Evolutionary conservation across 2,329 filamentous ascomycete species (phyloP), one percentile per base, ranked within the genome.

Genomic region (Colletotrichum sp.): DNA sequence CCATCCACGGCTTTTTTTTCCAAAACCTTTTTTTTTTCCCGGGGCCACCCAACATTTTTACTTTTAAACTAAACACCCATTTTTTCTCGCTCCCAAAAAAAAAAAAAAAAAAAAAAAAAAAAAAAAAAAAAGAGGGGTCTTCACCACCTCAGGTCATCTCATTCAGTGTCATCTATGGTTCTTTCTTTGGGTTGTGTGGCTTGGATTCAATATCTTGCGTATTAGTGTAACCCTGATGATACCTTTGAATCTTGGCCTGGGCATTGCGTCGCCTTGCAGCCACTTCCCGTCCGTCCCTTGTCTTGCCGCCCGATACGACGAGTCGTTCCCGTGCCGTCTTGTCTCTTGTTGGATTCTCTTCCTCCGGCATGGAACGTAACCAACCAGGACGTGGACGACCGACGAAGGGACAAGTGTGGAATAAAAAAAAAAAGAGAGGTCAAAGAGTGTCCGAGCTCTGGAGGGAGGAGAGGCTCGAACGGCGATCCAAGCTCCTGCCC

Each of bases 381-480:
- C 55, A 28, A 28, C 55, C 8, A 30, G 26, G 59, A 32, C 26
- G 59, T 30, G 28, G 59, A 8, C 59, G 59, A 36, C 59, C n/a
- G 13, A 28, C 55, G 16, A 59, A 59, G 26, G 55, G 55, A 18
- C 24, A 28, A 55, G 52, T 57, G 26, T 22, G 28, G 10, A 13
- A 48, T 6, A 22, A n/a, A n/a, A 59, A 63, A 7, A n/a, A 28
- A 12, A 8, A 18, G 39, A 75, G 57, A 62, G 70, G 73, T 75
- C 70, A 75, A 73, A 73, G 70, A 73, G 57, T 44, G 73, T 60
- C 73, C 59, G 73, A 75, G 70, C 73, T 68, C 68, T 72, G 32
- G 26, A 34, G 8, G 32, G n/a, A 32, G 66, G 59, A 55, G 59
- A 73, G 73, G 73, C 69, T 68, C 64, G 63, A 75, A 73, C 69